Conservation (phyloP, 2,329 filamentous ascomycete genomes). For the Ceratocystis harringtonii region DNA sequence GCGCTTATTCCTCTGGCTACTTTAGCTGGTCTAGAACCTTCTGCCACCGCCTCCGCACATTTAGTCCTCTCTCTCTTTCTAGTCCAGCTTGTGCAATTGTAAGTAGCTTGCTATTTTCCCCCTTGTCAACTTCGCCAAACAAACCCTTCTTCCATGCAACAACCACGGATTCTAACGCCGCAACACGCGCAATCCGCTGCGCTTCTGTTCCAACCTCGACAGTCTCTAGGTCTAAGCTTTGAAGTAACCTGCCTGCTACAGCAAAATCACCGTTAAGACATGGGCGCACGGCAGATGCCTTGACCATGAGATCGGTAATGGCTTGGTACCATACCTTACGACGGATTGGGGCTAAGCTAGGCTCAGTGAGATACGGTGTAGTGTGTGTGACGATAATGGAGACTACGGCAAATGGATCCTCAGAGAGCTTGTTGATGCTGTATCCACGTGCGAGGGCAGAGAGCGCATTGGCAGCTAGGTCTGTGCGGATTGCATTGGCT, state of each 20-base stretch:
- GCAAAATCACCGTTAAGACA: constrained; percentile 19
- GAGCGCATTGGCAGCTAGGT: constrained; percentile 35
- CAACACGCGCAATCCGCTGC: constrained; percentile 35
- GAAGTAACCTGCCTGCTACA: constrained; percentile 28
- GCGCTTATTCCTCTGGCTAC: no score
- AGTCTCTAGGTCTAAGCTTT: constrained; percentile 33
- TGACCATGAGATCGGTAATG: constrained; percentile 31
- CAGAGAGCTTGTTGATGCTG: constrained; percentile 27
- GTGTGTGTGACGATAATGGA: constrained; percentile 28
- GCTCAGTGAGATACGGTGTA: constrained; percentile 27
- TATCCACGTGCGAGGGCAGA: constrained; percentile 38
- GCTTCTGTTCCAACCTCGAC: constrained; percentile 36
- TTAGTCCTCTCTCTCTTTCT: constrained; percentile 30
- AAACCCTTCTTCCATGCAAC: constrained; percentile 30
- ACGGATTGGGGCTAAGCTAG: constrained; percentile 30
- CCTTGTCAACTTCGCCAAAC: constrained; percentile 26
- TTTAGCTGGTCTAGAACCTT: constrained; percentile 24
- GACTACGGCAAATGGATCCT: constrained; percentile 28
- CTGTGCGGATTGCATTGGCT: constrained; percentile 22
- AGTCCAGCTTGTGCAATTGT: constrained; percentile 25
- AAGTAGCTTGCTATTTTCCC: constrained; percentile 23
- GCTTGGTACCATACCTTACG: constrained; percentile 39
- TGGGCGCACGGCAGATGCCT: constrained; percentile 21
- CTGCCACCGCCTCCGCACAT: constrained; percentile 32
- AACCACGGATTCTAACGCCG: constrained; percentile 29